Base-by-base conservation (phyloP, 306 rosid species). In the Leucaena leucocephala region DNA sequence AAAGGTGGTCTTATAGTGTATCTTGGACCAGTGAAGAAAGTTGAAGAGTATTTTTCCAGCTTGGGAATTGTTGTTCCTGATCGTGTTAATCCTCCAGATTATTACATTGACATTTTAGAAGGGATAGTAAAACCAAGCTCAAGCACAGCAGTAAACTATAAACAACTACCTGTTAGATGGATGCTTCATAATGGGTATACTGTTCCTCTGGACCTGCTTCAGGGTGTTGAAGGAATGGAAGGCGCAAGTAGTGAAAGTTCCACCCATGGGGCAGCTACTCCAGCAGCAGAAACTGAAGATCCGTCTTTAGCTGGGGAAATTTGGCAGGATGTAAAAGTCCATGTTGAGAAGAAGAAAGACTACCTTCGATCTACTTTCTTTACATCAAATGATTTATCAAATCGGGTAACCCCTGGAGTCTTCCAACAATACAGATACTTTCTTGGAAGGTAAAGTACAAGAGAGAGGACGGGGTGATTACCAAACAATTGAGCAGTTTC, bases 71-170 rank as follows among this genome's bases (percentile, higher is more conserved):
- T 80, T 33, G 98, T 95, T 78, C 99, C 99, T n/a, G 99, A 95
- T 36, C 91, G 99, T 62, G 97, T 95, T 64, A 95, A 93, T 88
- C 99, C 99, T 85, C 99, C 99, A 35, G 99, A 95, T 89, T 84
- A 93, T 87, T 95, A 88, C 87, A 95, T 95, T 71, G 98, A 95
- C 93, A 87, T 93, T 82, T 86, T 95, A 82, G 99, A 95, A 89
- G 99, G 99, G 73, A 89, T 95, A 70, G 68, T 93, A 76, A 95
- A 93, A 85, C 90, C 79, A 59, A 81, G 59, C 70, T 70, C 89
- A 48, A 89, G 87, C 80, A 46, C 88, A n/a, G 97, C 90, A 59
- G 90, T 95, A 64, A 85, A 71, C 73, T 79, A 84, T 78, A 91
- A 90, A 52, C 97, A 95, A 78, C 89, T 93, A 75, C 99, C 99